Evolutionary conservation across 1,284 basidiomycete genomes (phyloP), one percentile per base, ranked within the genome.

Genomic region (Melampsora americana): DNA sequence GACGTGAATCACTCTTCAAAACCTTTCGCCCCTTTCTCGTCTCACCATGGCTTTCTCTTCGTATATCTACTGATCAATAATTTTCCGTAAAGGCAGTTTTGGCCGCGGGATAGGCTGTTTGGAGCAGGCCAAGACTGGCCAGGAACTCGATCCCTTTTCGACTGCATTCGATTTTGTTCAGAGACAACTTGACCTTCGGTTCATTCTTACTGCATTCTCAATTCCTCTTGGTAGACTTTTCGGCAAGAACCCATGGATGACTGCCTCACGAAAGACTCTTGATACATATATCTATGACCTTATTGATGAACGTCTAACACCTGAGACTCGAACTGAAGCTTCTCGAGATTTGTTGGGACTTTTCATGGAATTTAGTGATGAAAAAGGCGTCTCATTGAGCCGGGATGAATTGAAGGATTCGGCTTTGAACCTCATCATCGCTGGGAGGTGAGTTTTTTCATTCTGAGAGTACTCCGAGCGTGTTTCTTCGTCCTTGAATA

Each of bases 361-460:
- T 23, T 79, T 79, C 68, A 77, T 79, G 75, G 64, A 72, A 7
- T 77, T 77, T 61, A 77, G 72, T 48, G 67, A 64, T 44, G 69
- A 74, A 16, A 68, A 78, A 18, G 77, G 76, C 11, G 39, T 70
- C 20, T 46, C 48, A 2, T 30, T 79, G 59, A 77, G 70, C 64
- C 61, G 76, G 59, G 68, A 71, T 66, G 75, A 79, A 69, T 77
- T 79, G 48, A 77, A 77, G 72, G 78, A 79, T 67, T 72, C 78
- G 14, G 75, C 78, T 46, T 32, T 79, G n/a, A 79, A 79, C 66
- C 64, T 77, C 50, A 72, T 79, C 28, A 75, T 79, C 28, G 79
- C 79, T 18, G 79, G 79, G n/a, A 77, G 79, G 66, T 77, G 39
- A 62, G 66, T 59, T 20, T 42, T n/a, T 39, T 53, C 53, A 7